phyloP scores from a whole-genome alignment of 371 early-diverging fungal species.

The Mortierella sp. region DNA sequence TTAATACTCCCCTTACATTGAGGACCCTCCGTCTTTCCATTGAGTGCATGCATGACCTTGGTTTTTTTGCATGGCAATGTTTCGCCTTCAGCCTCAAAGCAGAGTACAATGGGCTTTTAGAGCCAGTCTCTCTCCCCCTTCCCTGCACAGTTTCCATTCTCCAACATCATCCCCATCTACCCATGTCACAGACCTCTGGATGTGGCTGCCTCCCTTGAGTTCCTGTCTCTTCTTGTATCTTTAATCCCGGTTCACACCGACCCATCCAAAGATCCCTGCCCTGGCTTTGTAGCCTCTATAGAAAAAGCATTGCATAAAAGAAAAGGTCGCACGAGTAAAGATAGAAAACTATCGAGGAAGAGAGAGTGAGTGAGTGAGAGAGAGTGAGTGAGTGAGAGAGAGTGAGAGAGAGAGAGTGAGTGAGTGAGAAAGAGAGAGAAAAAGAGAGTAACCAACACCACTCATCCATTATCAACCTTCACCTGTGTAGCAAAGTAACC shows the following conservation, averaged over 20 bases:
- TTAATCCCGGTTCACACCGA: slow-evolving; percentile 9
- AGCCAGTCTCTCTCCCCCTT: not conserved
- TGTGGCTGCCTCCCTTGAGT: not conserved
- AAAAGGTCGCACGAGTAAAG: not conserved
- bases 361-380: no score
- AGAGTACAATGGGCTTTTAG: not conserved
- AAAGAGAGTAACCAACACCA: no score
- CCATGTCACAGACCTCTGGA: not conserved
- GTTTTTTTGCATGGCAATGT: not conserved
- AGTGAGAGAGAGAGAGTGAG: no score
- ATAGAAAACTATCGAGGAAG: not conserved
- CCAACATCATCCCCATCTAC: not conserved
- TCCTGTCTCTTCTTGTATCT: slow-evolving; percentile 15
- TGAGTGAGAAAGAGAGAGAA: no score
- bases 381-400: no score
- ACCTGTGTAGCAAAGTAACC: no score
- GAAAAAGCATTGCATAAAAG: not conserved
- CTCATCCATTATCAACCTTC: no score
- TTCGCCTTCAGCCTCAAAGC: not conserved
- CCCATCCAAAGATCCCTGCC: not conserved
- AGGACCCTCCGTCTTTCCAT: not conserved
- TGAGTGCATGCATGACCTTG: not conserved
- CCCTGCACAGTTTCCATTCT: not conserved
- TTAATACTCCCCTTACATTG: not conserved
- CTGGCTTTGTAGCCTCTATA: not conserved